phyloP scores from a whole-genome alignment of 1,284 basidiomycete species.

The Peniophora sp. region DNA sequence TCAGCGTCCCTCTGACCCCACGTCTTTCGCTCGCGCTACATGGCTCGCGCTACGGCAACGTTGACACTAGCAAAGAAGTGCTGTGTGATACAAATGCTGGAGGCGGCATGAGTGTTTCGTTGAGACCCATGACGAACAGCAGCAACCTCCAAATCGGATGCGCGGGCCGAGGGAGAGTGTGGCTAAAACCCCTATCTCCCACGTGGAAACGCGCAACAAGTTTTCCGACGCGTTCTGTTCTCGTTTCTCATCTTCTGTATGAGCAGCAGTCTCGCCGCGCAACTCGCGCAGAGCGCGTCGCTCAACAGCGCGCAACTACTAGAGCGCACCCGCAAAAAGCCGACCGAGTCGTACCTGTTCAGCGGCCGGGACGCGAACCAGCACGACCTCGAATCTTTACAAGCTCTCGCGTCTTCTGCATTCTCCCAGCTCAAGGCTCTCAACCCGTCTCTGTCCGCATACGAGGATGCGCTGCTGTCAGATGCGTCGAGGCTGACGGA shows the following conservation, averaged over 20 bases:
- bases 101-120: too few species aligned
- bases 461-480: constrained; percentile 78
- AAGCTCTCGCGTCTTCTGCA: constrained; percentile 78
- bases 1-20: too few species aligned
- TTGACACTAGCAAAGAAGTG: too few species aligned
- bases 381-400: constrained; percentile 83
- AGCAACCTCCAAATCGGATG: too few species aligned
- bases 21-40: too few species aligned
- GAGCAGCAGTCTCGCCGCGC: constrained; percentile 76
- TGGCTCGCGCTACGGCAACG: too few species aligned
- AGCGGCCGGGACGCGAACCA: constrained; percentile 71
- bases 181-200: too few species aligned
- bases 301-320: constrained; percentile 73
- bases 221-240: too few species aligned
- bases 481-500: constrained; percentile 73
- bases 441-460: constrained; percentile 54
- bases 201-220: too few species aligned
- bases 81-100: too few species aligned
- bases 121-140: too few species aligned
- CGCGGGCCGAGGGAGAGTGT: too few species aligned
- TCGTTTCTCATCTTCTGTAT: constrained; percentile 24
- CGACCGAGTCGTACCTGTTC: constrained; percentile 79
- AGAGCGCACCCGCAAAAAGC: constrained; percentile 51
- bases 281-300: constrained; percentile 77
- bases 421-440: constrained; percentile 71